Base-by-base conservation (phyloP, 1,284 basidiomycete species). In the Cryptococcus wingfieldii region DNA sequence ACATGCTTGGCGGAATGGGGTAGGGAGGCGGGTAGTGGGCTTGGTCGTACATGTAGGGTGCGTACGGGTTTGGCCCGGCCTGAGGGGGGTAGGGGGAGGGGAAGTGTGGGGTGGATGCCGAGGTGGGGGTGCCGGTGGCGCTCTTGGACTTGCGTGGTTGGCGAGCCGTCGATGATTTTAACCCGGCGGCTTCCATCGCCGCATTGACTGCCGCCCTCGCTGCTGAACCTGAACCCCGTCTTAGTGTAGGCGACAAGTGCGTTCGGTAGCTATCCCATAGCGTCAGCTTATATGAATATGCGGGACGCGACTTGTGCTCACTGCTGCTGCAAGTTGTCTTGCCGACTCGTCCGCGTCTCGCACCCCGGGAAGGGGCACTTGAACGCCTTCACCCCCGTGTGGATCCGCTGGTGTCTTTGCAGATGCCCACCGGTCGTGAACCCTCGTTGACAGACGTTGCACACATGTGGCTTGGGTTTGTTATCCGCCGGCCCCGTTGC, bases 241-340 rank as follows among this genome's bases (percentile, higher is more conserved):
- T 65, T 16, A 75, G 54, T 1, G 70, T 72, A 14, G 74, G 74
- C 18, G 72, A 74, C 12, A 75, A 56, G 51, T 75, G 74, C 7
- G 74, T 75, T 1, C 74, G 71, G 58, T 75, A 75, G 61, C 70
- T 72, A 47, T 9, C 19, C 9, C 6, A 47, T 1, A 16, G 18
- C 25, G 38, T 41, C 47, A 50, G 23, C 47, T 5, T 10, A 4
- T 16, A 6, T 18, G 0, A 6, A 10, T 2, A 34, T 34, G 23
- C 23, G 23, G 6, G 31, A 10, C 5, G 10, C 7, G 10, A 8
- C 10, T 34, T 34, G 31, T 2, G 9, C 67, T 62, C 54, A 71
- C 70, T 76, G 74, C 60, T 75, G 74, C 55, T 75, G 72, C 14
- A 75, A 54, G 58, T 75, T 75, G 56, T 76, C 73, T 64, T 75